Percentiles rank a stretch among this genome's conserved stretches.
These are phyloP conservation scores for Choiromyces venosus DNA, from an alignment of 495 filamentous ascomycete genomes.

Conservation along the genomic window DNA sequence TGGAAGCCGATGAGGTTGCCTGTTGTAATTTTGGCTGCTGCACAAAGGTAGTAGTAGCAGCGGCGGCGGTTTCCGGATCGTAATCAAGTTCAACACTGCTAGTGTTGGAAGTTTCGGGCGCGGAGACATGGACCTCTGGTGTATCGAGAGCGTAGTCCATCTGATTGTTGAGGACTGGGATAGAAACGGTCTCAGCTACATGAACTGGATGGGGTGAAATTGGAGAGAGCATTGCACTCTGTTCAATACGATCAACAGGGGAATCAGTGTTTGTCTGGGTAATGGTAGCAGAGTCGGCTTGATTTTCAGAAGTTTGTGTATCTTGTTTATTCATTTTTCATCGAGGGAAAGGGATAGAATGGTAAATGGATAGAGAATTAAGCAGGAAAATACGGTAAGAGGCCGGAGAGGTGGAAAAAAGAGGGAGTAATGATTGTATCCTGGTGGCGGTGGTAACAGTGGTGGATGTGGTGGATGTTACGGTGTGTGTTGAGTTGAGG, in stretches of 20 bases:
- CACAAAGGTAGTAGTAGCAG: conserved; percentile 31
- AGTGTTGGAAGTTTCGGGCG: conserved; percentile 19
- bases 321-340: conserved; percentile 10
- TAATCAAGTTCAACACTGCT: conserved; percentile 32
- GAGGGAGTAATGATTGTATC: conserved; percentile 16
- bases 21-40: conserved; percentile 34
- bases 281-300: conserved; percentile 31
- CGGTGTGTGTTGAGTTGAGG: conserved; percentile 25
- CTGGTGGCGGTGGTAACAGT: conserved; percentile 17
- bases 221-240: conserved; percentile 40
- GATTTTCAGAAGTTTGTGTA: conserved; percentile 39
- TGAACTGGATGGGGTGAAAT: conserved; percentile 42
- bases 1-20: conserved; percentile 33
- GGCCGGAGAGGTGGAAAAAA: conserved; percentile 11
- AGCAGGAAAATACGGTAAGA: conserved; percentile 4
- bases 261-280: conserved; percentile 31
- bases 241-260: conserved; percentile 38
- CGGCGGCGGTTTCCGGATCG: conserved; percentile 24
- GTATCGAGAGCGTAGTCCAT: conserved; percentile 41
- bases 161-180: conserved; percentile 42
- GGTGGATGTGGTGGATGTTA: conserved; percentile 29
- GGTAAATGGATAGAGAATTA: conserved; percentile 5
- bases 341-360: conserved; percentile 5
- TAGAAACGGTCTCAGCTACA: conserved; percentile 38
- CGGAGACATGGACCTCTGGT: conserved; percentile 34